Base-by-base conservation (phyloP, 495 filamentous ascomycete species). In the Aspergillus kassunensis region DNA sequence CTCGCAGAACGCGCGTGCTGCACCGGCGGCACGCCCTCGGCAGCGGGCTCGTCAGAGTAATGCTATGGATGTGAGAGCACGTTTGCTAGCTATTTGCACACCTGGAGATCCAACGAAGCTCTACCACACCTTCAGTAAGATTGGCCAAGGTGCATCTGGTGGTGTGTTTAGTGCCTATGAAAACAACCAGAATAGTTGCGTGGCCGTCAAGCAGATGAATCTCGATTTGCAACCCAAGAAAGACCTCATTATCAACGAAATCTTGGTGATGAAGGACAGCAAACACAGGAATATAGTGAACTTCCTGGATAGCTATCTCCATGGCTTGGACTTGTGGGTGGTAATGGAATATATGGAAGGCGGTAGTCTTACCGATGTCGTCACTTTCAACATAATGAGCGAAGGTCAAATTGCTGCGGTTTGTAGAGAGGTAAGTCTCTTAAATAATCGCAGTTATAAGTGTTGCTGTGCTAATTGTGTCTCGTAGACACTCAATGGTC, bases 341-440 rank as follows among this genome's bases (percentile, higher is more conserved):
- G 90, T 97, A 23, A 98, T 98, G 93, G 93, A 98, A 66, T 98
- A 90, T 58, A 98, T 98, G 93, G 93, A 98, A 65, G 93, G 93
- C 40, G 93, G 93, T 29, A 96, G 90, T 72, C 71, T 98, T 66
- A 98, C 93, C 2, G 93, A 98, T 70, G 93, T 98, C 21, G 93
- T 98, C 31, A 97, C 92, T 10, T 97, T 93, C 70, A 98, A 98
- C 68, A 93, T 97, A 53, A 97, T 98, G 93, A 88, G 84, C 16
- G 93, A 98, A 65, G 88, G 87, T 8, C 93, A 98, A 70, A 98
- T 98, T 66, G 90, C 93, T 11, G 88, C 90, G 4, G 91, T 98
- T 24, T 97, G 93, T 68, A 75, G 90, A 64, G 93, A 98, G 78
- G 86, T 87, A 62, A 54, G 78, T 8, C 15, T 18, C 7, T 15